Evolutionary conservation across 805 yeast genomes (phyloP), one percentile per base, ranked within the genome.

Genomic region (Candida succiphila): DNA sequence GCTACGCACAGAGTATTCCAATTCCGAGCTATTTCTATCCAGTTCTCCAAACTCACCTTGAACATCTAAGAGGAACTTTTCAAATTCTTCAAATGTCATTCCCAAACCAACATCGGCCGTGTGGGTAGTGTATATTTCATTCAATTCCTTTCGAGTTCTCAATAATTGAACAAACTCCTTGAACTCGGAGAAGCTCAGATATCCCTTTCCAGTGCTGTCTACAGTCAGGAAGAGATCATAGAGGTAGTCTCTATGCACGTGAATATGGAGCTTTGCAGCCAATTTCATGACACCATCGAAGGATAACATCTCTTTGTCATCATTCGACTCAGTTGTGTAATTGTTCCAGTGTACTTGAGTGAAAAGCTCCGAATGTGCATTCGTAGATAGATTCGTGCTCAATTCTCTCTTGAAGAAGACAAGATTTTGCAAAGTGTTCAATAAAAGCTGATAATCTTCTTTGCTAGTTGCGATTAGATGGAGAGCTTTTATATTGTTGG

Each of bases 171-270:
- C 94, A 55, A 88, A 86, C 16, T 53, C 50, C 49, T 83, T 80
- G 54, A 89, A 89, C 42, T 84, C 86, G 2, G 65, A 66, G 46
- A 86, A 87, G 40, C 72, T 69, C 17, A 89, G 57, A 19, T 66
- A 66, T 1, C 73, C 72, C 14, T 68, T 66, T 7, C 51, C 41
- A 30, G 64, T 69, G 0, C 46, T 47, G 44, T 76, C 86, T 2
- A 77, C 78, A 17, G 55, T 54, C 16, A 61, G 49, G 46, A 86
- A 89, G 3, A 75, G 54, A 1, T 51, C 45, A 14, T 53, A 54
- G 10, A 87, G 53, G 42, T 65, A 65, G 5, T 45, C 58, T n/a
- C 64, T 50, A 21, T 84, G 75, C 40, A 87, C 71, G 48, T 79
- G 78, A 24, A 89, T 77, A 42, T 86, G 86, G 26, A 86, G 65